Evolutionary conservation across 169 alveolate species (phyloP).

Genomic region (Plasmodium gonderi): DNA sequence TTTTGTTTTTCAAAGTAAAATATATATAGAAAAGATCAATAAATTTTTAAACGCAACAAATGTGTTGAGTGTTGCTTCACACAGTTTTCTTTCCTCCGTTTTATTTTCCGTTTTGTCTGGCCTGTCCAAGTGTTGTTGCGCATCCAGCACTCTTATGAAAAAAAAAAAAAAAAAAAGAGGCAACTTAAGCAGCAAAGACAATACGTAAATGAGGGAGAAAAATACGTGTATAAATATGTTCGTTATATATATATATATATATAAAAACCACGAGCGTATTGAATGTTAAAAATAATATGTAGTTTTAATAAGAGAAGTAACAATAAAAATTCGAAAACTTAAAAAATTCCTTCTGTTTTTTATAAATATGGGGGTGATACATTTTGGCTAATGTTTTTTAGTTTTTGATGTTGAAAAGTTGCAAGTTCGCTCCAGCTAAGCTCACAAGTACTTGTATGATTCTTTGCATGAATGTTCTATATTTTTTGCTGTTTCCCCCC

Average conservation of each 20-base stretch:
- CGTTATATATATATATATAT: neutral
- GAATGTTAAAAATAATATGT: no score
- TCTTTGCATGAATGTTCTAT: neutral
- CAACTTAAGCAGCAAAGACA: no score
- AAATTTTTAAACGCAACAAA: neutral
- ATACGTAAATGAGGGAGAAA: no score
- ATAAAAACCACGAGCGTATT: no score
- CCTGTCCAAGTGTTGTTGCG: no score
- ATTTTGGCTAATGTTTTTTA: neutral
- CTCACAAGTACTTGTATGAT: neutral
- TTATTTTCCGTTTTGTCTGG: no score
- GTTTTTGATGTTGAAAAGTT: neutral
- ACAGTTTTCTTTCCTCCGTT: no score
- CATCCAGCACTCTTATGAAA: no score
- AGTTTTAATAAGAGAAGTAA: neutral
- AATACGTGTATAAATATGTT: no score
- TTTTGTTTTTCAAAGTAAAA: neutral
- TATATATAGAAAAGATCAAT: neutral
- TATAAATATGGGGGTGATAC: neutral
- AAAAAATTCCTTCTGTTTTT: neutral
- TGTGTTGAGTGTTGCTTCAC: no score
- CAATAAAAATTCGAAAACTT: neutral
- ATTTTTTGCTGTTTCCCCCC: neutral
- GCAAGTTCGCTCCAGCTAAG: neutral
- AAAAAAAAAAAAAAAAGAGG: neutral